phyloP scores from a whole-genome alignment of 2,329 filamentous ascomycete species.

The Thermochaetoides dissita region DNA sequence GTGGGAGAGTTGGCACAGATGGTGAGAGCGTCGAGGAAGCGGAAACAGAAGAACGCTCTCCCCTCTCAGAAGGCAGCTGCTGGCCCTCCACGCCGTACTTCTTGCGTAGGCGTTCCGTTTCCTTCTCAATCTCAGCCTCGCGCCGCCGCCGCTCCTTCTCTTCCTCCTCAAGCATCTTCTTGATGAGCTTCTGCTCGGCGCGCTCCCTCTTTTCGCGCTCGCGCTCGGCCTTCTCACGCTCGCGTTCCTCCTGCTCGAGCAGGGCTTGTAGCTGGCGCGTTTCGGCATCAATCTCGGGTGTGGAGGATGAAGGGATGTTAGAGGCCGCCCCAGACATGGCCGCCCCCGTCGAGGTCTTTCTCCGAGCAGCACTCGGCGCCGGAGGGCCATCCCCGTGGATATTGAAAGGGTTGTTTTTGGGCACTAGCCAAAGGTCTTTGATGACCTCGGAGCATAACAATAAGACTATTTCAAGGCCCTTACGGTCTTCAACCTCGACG shows the following conservation, averaged over 20 bases:
- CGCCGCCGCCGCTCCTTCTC: constrained; percentile 43
- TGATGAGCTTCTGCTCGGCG: constrained; percentile 43
- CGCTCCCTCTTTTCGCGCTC: constrained; percentile 43
- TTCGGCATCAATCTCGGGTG: constrained; percentile 52
- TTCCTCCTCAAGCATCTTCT: constrained; percentile 53
- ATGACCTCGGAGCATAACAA: constrained; percentile 50
- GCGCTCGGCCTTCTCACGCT: constrained; percentile 25
- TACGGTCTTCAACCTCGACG: constrained; percentile 85
- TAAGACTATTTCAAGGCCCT: constrained; percentile 77
- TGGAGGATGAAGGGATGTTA: constrained; percentile 17
- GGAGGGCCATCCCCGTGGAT: constrained; percentile 32
- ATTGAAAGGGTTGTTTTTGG: constrained; percentile 67
- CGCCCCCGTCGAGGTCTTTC: constrained; percentile 6
- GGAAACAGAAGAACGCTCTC: not conserved
- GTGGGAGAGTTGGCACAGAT: constrained; percentile 20
- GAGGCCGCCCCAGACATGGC: constrained; percentile 29
- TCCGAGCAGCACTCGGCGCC: constrained; percentile 4
- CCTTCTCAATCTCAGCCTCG: constrained; percentile 52
- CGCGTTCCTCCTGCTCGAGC: constrained; percentile 38
- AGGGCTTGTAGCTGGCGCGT: constrained; percentile 55
- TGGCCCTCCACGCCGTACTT: constrained; percentile 49
- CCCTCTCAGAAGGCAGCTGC: constrained; percentile 19
- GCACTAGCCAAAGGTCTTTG: constrained; percentile 49
- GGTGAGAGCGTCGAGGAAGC: not conserved
- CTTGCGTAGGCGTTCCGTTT: constrained; percentile 66